Conservation (phyloP, 768 basidiomycete species). For the Dendrothele bispora region DNA sequence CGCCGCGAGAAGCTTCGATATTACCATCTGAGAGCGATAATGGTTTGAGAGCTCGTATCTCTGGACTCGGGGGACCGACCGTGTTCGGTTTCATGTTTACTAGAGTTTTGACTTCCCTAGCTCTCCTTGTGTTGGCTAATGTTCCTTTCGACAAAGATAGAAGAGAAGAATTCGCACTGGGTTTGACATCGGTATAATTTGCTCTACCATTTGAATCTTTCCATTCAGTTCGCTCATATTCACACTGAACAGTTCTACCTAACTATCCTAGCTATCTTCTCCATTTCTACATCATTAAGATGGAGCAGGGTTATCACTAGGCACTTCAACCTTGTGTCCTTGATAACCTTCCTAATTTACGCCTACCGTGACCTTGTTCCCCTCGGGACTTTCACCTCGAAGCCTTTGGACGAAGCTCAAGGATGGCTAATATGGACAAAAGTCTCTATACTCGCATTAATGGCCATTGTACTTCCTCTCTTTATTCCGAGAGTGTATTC, state of each 20-base stretch:
- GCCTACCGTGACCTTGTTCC: slow-evolving; percentile 63
- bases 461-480: slow-evolving; percentile 51
- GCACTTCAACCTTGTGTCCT: slow-evolving; percentile 50
- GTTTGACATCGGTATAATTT: slow-evolving; percentile 26
- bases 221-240: neutral
- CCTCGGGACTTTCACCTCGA: slow-evolving; percentile 49
- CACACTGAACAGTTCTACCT: slow-evolving; percentile 37
- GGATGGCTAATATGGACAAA: slow-evolving; percentile 55
- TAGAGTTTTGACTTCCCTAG: slow-evolving; percentile 41
- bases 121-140: slow-evolving; percentile 48
- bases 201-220: slow-evolving; percentile 26
- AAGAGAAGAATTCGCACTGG: slow-evolving; percentile 29
- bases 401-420: slow-evolving; percentile 47
- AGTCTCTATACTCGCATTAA: slow-evolving; percentile 41
- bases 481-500: slow-evolving; percentile 55
- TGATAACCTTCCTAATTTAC: slow-evolving; percentile 47
- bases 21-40: no score
- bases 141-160: slow-evolving; percentile 34
- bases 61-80: slow-evolving; percentile 2
- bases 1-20: neutral
- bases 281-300: slow-evolving; percentile 34
- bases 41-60: neutral
- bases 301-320: slow-evolving; percentile 36
- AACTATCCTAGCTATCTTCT: slow-evolving; percentile 39
- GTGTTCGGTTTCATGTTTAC: slow-evolving; percentile 1